Evolutionary conservation across 2,329 filamentous ascomycete genomes (phyloP).

Genomic region (Cordyceps militaris): DNA sequence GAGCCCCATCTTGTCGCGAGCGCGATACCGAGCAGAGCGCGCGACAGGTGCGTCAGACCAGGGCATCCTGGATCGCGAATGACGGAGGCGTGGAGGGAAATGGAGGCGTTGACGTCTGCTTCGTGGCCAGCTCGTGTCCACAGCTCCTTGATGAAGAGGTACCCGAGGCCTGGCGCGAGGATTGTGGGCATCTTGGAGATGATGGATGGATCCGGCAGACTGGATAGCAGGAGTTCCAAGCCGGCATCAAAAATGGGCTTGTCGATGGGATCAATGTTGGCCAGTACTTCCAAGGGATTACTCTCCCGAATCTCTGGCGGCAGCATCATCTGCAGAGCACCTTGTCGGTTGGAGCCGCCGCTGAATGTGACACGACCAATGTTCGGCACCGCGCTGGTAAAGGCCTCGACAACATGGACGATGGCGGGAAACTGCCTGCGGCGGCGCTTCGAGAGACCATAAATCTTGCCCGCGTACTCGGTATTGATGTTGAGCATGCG

Average conservation of each 20-base stretch:
- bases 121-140: constrained; percentile 46
- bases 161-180: constrained; percentile 35
- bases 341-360: constrained; percentile 80
- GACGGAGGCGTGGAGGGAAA: constrained; percentile 66
- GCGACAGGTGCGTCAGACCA: constrained; percentile 64
- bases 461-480: constrained; percentile 50
- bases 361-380: constrained; percentile 76
- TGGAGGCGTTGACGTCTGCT: constrained; percentile 51
- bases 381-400: constrained; percentile 60
- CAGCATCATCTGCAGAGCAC: constrained; percentile 68
- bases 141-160: constrained; percentile 41
- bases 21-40: constrained; percentile 64
- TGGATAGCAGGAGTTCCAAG: constrained; percentile 30
- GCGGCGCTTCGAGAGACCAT: constrained; percentile 73
- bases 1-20: constrained; percentile 70
- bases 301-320: constrained; percentile 50
- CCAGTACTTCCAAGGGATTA: constrained; percentile 50
- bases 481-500: constrained; percentile 46
- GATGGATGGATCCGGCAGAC: constrained; percentile 35
- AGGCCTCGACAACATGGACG: constrained; percentile 67
- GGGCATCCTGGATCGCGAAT: constrained; percentile 61
- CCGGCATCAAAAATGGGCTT: constrained; percentile 30
- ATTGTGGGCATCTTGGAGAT: constrained; percentile 32
- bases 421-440: constrained; percentile 80
- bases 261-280: constrained; percentile 21